These are phyloP conservation scores for Lasiodiplodia theobromae DNA, from an alignment of 2,329 filamentous ascomycete genomes.

Conservation along the genomic window DNA sequence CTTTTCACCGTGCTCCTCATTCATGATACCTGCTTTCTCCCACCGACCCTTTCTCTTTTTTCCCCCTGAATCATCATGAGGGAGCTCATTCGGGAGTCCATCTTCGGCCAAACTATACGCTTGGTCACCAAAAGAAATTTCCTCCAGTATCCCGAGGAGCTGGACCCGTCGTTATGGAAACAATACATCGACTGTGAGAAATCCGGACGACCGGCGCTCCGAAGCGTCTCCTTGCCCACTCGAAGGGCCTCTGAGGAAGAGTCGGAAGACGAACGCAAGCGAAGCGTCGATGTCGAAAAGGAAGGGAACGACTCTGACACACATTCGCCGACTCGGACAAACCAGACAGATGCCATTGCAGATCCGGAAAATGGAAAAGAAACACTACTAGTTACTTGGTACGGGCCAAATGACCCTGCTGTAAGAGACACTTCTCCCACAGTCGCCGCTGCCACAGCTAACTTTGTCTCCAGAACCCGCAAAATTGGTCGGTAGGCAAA, in stretches of 20 bases:
- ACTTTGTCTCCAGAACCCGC: slow-evolving; percentile 47
- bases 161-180: slow-evolving; percentile 57
- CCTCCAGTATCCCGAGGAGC: slow-evolving; percentile 57
- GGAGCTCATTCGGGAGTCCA: slow-evolving; percentile 54
- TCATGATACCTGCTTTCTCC: not conserved
- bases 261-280: not conserved
- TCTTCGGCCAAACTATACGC: slow-evolving; percentile 51
- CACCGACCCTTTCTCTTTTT: not conserved
- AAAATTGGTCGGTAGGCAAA: slow-evolving; percentile 55
- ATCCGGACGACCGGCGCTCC: slow-evolving; percentile 51
- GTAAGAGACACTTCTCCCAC: slow-evolving; percentile 32
- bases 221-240: not conserved
- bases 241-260: not conserved
- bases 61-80: not conserved
- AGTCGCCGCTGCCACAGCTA: not conserved
- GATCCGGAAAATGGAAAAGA: slow-evolving; percentile 63
- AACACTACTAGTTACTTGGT: slow-evolving; percentile 60
- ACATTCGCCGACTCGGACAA: slow-evolving; percentile 41
- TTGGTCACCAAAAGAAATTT: slow-evolving; percentile 47
- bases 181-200: slow-evolving; percentile 59
- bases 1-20: not conserved
- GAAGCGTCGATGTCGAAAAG: slow-evolving; percentile 11
- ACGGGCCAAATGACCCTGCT: slow-evolving; percentile 54
- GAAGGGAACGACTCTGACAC: slow-evolving; percentile 27
- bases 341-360: slow-evolving; percentile 51